These are phyloP conservation scores for Zizania palustris DNA, from an alignment of 202 grass and related monocot species.

Conservation along the genomic window DNA sequence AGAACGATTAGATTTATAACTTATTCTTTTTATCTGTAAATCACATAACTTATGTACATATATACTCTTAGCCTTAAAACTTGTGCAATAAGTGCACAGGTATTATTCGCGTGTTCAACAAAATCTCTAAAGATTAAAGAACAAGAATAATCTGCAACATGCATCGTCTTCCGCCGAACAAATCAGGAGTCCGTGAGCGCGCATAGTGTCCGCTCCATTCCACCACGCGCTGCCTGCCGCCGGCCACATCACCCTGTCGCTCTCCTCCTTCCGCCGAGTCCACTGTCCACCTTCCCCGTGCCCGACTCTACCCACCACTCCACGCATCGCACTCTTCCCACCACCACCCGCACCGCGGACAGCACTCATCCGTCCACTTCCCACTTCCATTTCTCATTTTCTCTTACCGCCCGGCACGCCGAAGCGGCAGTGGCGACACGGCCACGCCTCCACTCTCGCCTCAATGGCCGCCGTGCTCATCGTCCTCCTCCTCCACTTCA, in stretches of 20 bases:
- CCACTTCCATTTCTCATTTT: background rate
- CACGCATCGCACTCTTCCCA: background rate
- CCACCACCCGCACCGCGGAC: background rate
- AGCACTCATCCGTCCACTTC: background rate
- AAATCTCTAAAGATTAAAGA: too few species aligned
- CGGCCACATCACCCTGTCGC: slow-evolving; percentile 3
- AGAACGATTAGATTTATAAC: too few species aligned
- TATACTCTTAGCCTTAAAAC: too few species aligned
- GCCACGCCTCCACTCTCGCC: slow-evolving; percentile 5
- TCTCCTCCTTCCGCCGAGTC: background rate
- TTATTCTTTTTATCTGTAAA: too few species aligned
- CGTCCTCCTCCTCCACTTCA: slow-evolving; percentile 4
- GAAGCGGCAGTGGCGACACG: background rate
- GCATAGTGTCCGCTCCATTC: background rate
- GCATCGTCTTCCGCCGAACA: background rate
- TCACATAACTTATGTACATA: too few species aligned
- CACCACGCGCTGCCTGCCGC: background rate
- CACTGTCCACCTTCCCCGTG: slow-evolving; percentile 44
- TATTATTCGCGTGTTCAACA: too few species aligned
- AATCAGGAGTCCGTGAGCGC: background rate
- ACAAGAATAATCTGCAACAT: background rate
- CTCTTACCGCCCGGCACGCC: background rate
- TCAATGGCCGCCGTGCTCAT: slow-evolving; percentile 37
- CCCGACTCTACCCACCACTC: slow-evolving; percentile 44
- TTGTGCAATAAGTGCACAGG: too few species aligned